Conservation (phyloP, 139 green algal species). For the Gonium pectorale region DNA sequence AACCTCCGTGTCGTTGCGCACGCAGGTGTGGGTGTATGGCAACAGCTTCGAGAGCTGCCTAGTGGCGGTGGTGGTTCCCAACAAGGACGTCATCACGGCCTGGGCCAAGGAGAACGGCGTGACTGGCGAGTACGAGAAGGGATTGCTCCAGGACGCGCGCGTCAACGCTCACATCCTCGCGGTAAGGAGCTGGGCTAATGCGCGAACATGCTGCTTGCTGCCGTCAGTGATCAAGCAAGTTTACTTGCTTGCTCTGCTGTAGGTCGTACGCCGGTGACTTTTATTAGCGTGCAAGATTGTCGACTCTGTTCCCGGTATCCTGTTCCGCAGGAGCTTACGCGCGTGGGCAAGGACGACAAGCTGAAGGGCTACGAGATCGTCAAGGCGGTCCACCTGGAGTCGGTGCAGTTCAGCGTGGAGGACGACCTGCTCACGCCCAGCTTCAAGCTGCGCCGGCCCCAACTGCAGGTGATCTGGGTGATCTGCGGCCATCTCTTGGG, state of each 20-base stretch:
- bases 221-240: too few species aligned
- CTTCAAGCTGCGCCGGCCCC: conserved; percentile 78
- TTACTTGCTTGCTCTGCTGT: too few species aligned
- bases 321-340: conserved; percentile 53
- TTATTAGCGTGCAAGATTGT: too few species aligned
- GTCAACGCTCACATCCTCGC: conserved; percentile 53
- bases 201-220: too few species aligned
- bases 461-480: conserved; percentile 66
- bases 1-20: too few species aligned
- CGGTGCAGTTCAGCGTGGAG: conserved; percentile 76
- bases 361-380: conserved; percentile 92
- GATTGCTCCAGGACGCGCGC: conserved; percentile 50
- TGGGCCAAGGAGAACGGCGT: conserved; percentile 75
- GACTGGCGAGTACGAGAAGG: conserved; percentile 51
- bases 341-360: conserved; percentile 86
- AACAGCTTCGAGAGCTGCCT: conserved; percentile 92
- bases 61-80: conserved; percentile 92
- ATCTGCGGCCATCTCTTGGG: too few species aligned
- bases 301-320: neutral
- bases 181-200: conserved; percentile 11
- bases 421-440: conserved; percentile 84
- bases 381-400: conserved; percentile 76
- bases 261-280: too few species aligned
- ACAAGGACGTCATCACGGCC: conserved; percentile 45
- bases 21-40: conserved; percentile 92